phyloP scores from a whole-genome alignment of 257 asterid genomes.

The Nicotiana tabacum region DNA sequence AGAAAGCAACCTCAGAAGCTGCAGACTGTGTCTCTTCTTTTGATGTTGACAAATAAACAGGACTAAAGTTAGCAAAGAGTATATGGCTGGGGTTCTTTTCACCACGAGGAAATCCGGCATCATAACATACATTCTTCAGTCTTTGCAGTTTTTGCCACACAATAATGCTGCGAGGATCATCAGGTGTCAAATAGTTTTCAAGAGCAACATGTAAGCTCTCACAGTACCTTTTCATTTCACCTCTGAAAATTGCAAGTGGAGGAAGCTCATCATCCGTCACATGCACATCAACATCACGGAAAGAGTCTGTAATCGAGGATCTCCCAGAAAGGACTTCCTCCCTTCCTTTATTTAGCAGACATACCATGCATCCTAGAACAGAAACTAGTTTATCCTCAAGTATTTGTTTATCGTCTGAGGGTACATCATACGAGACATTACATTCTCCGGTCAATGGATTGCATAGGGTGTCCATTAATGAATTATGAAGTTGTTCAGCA shows the following conservation, averaged over 20 bases:
- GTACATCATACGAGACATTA: conserved; percentile 75
- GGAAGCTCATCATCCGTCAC: conserved; percentile 61
- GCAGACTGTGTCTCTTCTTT: conserved; percentile 41
- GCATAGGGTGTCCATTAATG: conserved; percentile 89
- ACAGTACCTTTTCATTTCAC: conserved; percentile 96
- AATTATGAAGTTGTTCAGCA: conserved; percentile 82
- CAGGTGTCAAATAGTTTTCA: conserved; percentile 76
- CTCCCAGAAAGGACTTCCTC: conserved; percentile 89
- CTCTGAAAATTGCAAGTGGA: conserved; percentile 87
- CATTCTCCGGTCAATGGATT: conserved; percentile 96
- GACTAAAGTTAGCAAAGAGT: conserved; percentile 83
- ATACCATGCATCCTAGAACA: conserved; percentile 97
- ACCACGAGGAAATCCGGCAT: conserved; percentile 79
- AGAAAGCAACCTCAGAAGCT: conserved; percentile 53
- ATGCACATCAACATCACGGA: conserved; percentile 49
- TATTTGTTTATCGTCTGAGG: conserved; percentile 70
- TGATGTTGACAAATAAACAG: conserved; percentile 49
- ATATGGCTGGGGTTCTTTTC: conserved; percentile 69
- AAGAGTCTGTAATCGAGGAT: conserved; percentile 56
- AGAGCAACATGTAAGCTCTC: conserved; percentile 95
- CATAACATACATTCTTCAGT: conserved; percentile 80
- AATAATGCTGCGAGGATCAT: conserved; percentile 61
- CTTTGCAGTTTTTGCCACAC: conserved; percentile 93
- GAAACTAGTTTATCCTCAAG: conserved; percentile 93
- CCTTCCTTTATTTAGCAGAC: conserved; percentile 87